Base-by-base conservation (phyloP, 331 rosid genomes). In the Malus hybrid region DNA sequence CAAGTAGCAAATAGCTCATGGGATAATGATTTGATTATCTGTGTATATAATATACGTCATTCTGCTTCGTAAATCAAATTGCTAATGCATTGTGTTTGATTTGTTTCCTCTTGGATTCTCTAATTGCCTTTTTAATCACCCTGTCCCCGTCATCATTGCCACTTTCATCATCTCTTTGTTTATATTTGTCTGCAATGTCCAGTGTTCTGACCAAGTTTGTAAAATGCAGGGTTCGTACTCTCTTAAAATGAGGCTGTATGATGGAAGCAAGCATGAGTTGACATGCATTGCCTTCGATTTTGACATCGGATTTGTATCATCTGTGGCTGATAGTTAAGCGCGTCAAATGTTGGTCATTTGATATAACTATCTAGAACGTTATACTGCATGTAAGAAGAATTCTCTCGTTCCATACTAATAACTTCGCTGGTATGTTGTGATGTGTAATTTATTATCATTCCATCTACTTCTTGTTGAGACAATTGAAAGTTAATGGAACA, bases 221-320 rank as follows among this genome's bases (percentile, higher is more conserved):
- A 22, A 70, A 55, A 22, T 83, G 78, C 90, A 92, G 97, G 97
- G 97, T 57, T 81, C 93, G 1, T 92, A 92, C 85, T 31, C 89
- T n/a, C 79, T 92, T 76, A 88, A 73, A 80, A 90, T 92, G 97
- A 90, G 55, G 83, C 73, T 92, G 83, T 79, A 66, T 60, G 93
- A 90, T 67, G 86, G 83, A 64, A 78, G 73, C 61, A 80, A 81
- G 0, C 76, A 84, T 10, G 83, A 88, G 82, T 72, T 92, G 77
- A 85, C 92, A 20, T 92, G 97, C 86, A 73, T 92, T 65, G 65
- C 75, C 29, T 92, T 92, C n/a, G 88, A 82, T 67, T 92, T 92
- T 69, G 15, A 52, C 73, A 86, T 92, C 36, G 93, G 93, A 64
- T 74, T 88, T 78, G 85, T 79, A 31, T 81, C 92, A 13, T 31